A percentile compares a stretch with the other conserved stretches of the same genome.
These are phyloP conservation scores for Rutstroemia sp. DNA, from an alignment of 2,329 filamentous ascomycete genomes.

Conservation along the genomic window DNA sequence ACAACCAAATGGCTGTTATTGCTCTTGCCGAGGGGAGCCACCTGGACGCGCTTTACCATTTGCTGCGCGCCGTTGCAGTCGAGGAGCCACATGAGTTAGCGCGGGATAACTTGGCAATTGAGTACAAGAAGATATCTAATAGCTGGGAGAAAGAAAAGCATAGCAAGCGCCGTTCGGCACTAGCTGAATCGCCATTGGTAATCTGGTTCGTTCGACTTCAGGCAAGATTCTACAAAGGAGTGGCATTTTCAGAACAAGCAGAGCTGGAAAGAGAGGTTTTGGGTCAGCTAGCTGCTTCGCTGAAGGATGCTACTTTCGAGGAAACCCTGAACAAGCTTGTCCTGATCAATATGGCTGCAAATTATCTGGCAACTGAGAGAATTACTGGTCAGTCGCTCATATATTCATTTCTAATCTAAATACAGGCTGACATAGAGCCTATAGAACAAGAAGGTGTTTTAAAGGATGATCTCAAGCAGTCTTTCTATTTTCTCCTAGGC, in stretches of 20 bases:
- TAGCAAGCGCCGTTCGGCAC: conserved; percentile 16
- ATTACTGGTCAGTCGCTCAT: conserved; percentile 42
- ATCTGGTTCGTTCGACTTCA: conserved; percentile 84
- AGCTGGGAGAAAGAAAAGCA: conserved; percentile 49
- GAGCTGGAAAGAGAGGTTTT: conserved; percentile 84
- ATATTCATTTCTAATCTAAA: too few relatives aligned
- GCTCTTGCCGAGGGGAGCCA: conserved; percentile 71
- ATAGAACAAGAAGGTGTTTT: conserved; percentile 33
- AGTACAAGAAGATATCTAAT: conserved; percentile 61
- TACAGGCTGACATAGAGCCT: too few relatives aligned
- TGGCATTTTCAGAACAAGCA: conserved; percentile 64
- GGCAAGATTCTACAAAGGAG: conserved; percentile 73
- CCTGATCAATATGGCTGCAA: conserved; percentile 79
- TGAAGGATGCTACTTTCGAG: conserved; percentile 61
- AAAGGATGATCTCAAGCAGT: conserved; percentile 27
- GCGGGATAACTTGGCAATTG: conserved; percentile 66
- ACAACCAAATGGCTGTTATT: conserved; percentile 88
- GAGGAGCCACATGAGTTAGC: conserved; percentile 69
- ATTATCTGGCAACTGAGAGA: conserved; percentile 59
- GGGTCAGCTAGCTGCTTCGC: conserved; percentile 63
- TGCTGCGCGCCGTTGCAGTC: conserved; percentile 76
- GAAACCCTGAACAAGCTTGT: conserved; percentile 69
- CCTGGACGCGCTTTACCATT: conserved; percentile 78
- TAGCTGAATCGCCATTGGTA: conserved; percentile 49
- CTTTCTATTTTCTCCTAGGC: conserved; percentile 60